phyloP scores from a whole-genome alignment of 31 red algal genomes.

The Asparagopsis taxiformis region DNA sequence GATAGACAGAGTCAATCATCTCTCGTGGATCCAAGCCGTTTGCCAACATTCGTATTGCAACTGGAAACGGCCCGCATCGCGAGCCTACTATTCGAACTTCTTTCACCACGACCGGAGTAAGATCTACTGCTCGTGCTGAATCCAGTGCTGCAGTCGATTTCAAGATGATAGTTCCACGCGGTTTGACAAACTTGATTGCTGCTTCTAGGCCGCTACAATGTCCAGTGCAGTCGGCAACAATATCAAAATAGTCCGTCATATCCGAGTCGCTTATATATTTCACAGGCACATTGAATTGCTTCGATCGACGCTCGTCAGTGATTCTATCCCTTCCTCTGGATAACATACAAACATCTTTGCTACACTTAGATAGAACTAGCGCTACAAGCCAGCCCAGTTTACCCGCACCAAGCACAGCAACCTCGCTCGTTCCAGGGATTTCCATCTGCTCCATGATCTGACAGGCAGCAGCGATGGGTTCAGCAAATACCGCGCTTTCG shows the following conservation, averaged over 20 bases:
- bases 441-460: slow-evolving; percentile 50
- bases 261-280: background rate
- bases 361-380: slow-evolving; percentile 1
- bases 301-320: background rate
- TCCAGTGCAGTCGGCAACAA: slow-evolving; percentile 64
- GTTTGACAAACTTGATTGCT: slow-evolving; percentile 40
- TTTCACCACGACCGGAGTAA: slow-evolving; percentile 52
- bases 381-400: slow-evolving; percentile 39
- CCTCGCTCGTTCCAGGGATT: background rate
- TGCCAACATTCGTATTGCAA: slow-evolving; percentile 31
- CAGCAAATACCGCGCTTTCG: slow-evolving; percentile 35
- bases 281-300: slow-evolving; percentile 2
- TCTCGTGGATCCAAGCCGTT: background rate
- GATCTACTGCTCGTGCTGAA: slow-evolving; percentile 3
- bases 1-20: slow-evolving; percentile 8
- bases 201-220: slow-evolving; percentile 25
- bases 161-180: slow-evolving; percentile 34
- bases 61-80: slow-evolving; percentile 43
- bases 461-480: slow-evolving; percentile 69
- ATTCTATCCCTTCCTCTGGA: background rate
- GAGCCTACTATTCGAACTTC: slow-evolving; percentile 44
- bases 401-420: slow-evolving; percentile 35
- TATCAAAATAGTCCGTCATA: background rate
- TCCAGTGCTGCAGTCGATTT: slow-evolving; percentile 29
- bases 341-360: slow-evolving; percentile 2